phyloP scores from a whole-genome alignment of 352 stramenopile species.

The Lagenidium sp. region DNA sequence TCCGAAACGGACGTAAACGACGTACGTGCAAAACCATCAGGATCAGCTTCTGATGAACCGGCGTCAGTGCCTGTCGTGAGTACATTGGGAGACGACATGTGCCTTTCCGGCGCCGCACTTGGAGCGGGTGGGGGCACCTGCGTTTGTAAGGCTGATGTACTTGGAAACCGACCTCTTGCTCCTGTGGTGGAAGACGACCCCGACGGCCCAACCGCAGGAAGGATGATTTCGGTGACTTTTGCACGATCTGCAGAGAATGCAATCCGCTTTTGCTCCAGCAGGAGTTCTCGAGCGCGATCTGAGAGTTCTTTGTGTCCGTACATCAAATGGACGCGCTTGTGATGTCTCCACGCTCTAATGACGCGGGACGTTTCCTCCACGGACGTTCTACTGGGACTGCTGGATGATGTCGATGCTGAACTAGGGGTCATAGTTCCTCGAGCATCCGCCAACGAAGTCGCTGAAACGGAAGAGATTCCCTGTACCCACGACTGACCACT shows the following conservation, averaged over 20 bases:
- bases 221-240: conserved; percentile 79
- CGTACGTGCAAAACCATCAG: conserved; percentile 54
- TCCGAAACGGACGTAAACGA: conserved; percentile 55
- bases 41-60: conserved; percentile 13
- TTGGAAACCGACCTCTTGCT: conserved; percentile 1
- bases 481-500: neutral
- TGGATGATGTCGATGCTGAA: conserved; percentile 22
- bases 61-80: conserved; percentile 13
- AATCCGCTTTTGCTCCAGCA: conserved; percentile 85
- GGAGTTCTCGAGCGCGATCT: conserved; percentile 56
- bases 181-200: neutral
- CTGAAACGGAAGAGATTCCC: neutral
- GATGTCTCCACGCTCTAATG: conserved; percentile 76
- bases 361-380: conserved; percentile 68
- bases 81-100: conserved; percentile 20
- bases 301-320: conserved; percentile 82
- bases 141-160: neutral
- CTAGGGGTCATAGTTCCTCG: neutral
- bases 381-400: conserved; percentile 48
- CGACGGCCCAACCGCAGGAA: conserved; percentile 41
- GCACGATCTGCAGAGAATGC: conserved; percentile 77
- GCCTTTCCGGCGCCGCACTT: conserved; percentile 4
- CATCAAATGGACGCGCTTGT: conserved; percentile 85
- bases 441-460: neutral
- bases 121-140: neutral